Evolutionary conservation across 2,329 filamentous ascomycete genomes (phyloP).

Genomic region (Penicillium sp.): DNA sequence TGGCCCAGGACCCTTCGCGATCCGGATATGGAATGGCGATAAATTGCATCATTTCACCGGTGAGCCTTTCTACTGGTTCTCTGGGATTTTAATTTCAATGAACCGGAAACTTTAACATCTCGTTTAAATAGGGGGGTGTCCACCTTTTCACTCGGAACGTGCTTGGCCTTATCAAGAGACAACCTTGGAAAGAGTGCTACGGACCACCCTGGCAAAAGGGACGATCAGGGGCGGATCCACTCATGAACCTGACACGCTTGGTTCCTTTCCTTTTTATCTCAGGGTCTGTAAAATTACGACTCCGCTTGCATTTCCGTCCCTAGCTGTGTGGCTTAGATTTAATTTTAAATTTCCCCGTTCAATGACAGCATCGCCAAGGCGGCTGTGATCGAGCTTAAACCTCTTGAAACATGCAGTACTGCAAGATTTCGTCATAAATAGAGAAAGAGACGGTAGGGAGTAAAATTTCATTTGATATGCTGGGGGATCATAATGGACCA

Average conservation of each 20-base stretch:
- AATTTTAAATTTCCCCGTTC: not conserved
- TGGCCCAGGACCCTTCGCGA: not conserved
- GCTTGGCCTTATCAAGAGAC: not conserved
- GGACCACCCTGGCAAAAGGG: not conserved
- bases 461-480: not conserved
- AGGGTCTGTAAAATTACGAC: conserved; percentile 14
- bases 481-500: no score
- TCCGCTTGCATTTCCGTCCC: not conserved
- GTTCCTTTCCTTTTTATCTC: conserved; percentile 5
- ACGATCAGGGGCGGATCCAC: conserved; percentile 19
- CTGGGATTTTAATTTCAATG: not conserved
- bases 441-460: not conserved
- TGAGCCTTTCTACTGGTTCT: not conserved
- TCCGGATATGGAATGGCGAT: conserved; percentile 4
- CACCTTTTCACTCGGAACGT: not conserved
- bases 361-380: conserved; percentile 21
- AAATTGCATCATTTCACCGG: conserved; percentile 8
- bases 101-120: not conserved
- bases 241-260: conserved; percentile 1
- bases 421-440: not conserved
- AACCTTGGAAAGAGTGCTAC: not conserved
- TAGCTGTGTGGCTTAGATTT: not conserved
- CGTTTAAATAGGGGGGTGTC: not conserved
- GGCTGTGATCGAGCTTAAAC: conserved; percentile 13
- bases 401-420: not conserved